Evolutionary conservation across 768 basidiomycete species (phyloP).

Genomic region (Leccinum ochraceum): DNA sequence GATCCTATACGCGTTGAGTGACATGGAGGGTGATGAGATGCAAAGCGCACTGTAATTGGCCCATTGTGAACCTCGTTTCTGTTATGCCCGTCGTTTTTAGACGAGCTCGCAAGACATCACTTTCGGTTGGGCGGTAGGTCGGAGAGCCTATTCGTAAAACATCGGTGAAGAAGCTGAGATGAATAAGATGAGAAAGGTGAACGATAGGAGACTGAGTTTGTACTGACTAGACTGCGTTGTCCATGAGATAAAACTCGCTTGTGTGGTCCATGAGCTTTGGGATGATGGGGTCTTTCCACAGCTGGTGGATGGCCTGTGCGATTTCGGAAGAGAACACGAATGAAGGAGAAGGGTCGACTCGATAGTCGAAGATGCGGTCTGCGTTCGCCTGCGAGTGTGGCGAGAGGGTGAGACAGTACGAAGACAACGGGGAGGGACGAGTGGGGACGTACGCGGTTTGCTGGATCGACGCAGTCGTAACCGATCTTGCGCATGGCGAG

Average conservation of each 20-base stretch:
- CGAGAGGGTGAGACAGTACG: constrained; percentile 11
- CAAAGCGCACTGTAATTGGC: constrained; percentile 51
- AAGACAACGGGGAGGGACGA: accelerated
- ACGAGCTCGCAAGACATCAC: constrained; percentile 85
- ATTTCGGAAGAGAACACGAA: constrained; percentile 61
- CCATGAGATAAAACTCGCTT: constrained; percentile 91
- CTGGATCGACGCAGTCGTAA: constrained; percentile 67
- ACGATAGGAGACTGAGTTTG: background rate
- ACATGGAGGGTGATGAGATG: accelerated
- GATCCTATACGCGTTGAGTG: constrained; percentile 35
- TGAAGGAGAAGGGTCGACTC: constrained; percentile 40
- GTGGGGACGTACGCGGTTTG: constrained; percentile 49
- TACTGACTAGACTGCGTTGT: constrained; percentile 86
- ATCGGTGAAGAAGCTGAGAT: constrained; percentile 77
- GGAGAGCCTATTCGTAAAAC: constrained; percentile 80
- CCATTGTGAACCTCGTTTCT: constrained; percentile 82
- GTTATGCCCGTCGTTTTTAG: constrained; percentile 89
- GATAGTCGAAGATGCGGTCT: constrained; percentile 64
- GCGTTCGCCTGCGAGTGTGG: constrained; percentile 41
- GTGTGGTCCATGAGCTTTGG: constrained; percentile 52
- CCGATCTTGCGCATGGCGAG: constrained; percentile 85
- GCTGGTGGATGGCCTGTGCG: constrained; percentile 63
- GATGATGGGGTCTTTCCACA: constrained; percentile 72
- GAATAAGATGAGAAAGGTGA: background rate
- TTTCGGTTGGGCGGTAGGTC: constrained; percentile 83